Base-by-base conservation (phyloP, 768 basidiomycete genomes). In the Xerocomus spinulosus region DNA sequence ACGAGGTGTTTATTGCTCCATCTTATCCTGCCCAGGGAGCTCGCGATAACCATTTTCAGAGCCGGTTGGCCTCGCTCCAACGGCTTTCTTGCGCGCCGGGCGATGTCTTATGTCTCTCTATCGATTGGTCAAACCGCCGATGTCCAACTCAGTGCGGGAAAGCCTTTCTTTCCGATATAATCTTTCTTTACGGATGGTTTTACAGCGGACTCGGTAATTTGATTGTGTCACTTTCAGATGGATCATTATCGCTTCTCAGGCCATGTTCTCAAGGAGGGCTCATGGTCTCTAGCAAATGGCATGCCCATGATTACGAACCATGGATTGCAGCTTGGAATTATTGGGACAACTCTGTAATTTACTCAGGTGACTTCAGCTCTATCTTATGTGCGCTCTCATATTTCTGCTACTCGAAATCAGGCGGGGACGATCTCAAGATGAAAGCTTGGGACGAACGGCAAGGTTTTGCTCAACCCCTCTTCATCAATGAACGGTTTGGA, bases 251-350 rank as follows among this genome's bases (percentile, higher is more conserved):
- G n/a, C 72, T 87, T 17, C 68, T 87, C 20, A 72, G 62, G 29
- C 75, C 77, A 10, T 68, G 68, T n/a, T 72, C 79, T 6, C 67
- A 71, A 1, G 61, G 67, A 1, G 69, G 72, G 13, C 62, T 88
- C 23, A 44, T 60, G 1, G 63, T 85, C 3, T 69, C 70, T 5
- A 67, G 78, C 21, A 74, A 73, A 2, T 98, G 93, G 93, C 73
- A 80, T 49, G 94, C 90, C 1, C 96, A 98, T 57, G 90, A 93
- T 48, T 82, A 83, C 58, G 96, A 99, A 62, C 87, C 94, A 0
- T 99, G 96, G 96, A 81, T 92, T 41, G 82, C 87, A 1, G 82
- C 87, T 1, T 98, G 92, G 85, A 80, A 97, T 58, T 83, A 86
- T 54, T 95, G 92, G 88, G 71, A 93, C 50, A 70, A 74, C 1